Evolutionary conservation across 2,329 filamentous ascomycete genomes (phyloP).

Genomic region (Cryphonectria japonica): DNA sequence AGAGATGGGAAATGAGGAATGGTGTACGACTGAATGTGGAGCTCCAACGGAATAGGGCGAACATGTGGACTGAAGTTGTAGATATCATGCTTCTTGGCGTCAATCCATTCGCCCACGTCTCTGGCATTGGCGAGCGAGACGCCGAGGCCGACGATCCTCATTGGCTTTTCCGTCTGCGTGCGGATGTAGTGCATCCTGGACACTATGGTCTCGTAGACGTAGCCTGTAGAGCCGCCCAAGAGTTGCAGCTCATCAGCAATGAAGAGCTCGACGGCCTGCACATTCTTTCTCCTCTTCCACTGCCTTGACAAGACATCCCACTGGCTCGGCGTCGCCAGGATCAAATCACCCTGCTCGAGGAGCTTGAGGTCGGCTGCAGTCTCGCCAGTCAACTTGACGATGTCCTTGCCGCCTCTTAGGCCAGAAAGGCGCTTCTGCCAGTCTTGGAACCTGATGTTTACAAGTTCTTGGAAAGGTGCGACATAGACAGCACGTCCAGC

Average conservation of each 20-base stretch:
- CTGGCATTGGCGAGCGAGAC: constrained; percentile 92
- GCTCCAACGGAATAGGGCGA: constrained; percentile 84
- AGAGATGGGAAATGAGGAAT: constrained; percentile 97
- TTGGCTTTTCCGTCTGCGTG: constrained; percentile 79
- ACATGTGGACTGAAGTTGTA: constrained; percentile 98
- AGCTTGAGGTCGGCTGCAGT: constrained; percentile 88
- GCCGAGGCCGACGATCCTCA: constrained; percentile 87
- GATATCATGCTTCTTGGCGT: constrained; percentile 95
- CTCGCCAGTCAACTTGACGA: constrained; percentile 93
- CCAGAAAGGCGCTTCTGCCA: constrained; percentile 79
- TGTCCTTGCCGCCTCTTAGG: constrained; percentile 80
- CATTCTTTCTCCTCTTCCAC: constrained; percentile 95
- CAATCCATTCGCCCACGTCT: constrained; percentile 97
- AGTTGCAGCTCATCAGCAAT: constrained; percentile 96
- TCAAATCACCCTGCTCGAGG: constrained; percentile 82
- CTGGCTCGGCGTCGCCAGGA: constrained; percentile 89
- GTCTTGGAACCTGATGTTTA: constrained; percentile 79
- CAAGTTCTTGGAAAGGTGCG: constrained; percentile 90
- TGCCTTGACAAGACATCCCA: constrained; percentile 96
- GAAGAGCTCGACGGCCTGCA: constrained; percentile 87
- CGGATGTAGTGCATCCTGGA: constrained; percentile 97
- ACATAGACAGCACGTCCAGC: constrained; percentile 87
- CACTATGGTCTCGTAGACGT: constrained; percentile 95
- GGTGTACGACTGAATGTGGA: constrained; percentile 93
- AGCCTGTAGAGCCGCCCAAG: constrained; percentile 82